Percentiles rank a stretch among this genome's conserved stretches.
Conservation (phyloP, 352 stramenopile species). For the Globisporangium canariense region DNA sequence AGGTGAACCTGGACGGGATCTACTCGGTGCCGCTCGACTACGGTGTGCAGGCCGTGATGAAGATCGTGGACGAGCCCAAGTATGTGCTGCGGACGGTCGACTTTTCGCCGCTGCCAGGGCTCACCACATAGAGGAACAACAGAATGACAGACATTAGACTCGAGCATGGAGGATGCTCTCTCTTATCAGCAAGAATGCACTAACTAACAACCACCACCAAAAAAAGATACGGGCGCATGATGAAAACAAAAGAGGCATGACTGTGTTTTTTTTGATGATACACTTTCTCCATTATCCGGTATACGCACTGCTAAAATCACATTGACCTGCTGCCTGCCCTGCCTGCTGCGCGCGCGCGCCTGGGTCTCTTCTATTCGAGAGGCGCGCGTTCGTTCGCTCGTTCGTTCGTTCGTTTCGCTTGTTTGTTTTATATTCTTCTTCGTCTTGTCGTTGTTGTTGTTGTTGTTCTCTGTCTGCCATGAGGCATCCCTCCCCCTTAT, state of each 20-base stretch:
- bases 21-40: conserved; percentile 88
- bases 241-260: neutral
- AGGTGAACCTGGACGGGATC: conserved; percentile 84
- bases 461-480: neutral
- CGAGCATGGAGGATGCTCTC: neutral
- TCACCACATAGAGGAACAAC: neutral
- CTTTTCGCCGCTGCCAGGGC: conserved; percentile 31
- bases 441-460: conserved; percentile 1
- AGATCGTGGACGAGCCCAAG: conserved; percentile 84
- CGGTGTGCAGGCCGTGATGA: conserved; percentile 88
- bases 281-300: conserved; percentile 9
- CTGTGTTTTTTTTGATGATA: neutral
- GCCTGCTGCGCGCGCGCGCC: neutral
- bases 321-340: neutral
- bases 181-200: neutral
- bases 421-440: conserved; percentile 12
- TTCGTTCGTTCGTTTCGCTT: conserved; percentile 5
- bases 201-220: neutral
- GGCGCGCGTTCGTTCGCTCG: neutral
- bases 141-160: neutral
- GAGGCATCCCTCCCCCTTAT: neutral
- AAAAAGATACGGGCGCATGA: neutral
- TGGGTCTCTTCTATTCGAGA: conserved; percentile 19
- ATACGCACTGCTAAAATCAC: conserved; percentile 17
- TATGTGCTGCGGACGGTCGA: conserved; percentile 84